Evolutionary conservation across 2,329 filamentous ascomycete genomes (phyloP).

Genomic region (Cytospora leucostoma): DNA sequence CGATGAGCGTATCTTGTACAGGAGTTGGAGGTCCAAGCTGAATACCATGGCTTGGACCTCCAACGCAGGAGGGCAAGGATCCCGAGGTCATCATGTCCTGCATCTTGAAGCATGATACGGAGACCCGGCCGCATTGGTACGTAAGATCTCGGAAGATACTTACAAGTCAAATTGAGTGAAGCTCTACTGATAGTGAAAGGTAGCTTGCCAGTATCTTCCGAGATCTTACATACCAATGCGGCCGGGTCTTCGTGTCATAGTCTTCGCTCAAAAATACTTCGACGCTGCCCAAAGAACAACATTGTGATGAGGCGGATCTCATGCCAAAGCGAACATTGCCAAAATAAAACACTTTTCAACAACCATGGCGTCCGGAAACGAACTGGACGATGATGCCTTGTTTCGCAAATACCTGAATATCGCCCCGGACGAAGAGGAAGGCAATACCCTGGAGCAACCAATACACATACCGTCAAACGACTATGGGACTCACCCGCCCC

Average conservation of each 20-base stretch:
- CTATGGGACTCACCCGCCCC: neutral
- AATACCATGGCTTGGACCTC: neutral
- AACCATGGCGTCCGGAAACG: neutral
- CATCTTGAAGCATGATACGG: neutral
- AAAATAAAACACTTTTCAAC: neutral
- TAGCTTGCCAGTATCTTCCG: neutral
- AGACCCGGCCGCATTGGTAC: neutral
- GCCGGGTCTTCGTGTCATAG: neutral
- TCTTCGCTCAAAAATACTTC: neutral
- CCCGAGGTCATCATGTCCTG: neutral
- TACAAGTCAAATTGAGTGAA: neutral
- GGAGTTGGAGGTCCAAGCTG: neutral
- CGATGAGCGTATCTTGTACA: slow-evolving; percentile 1
- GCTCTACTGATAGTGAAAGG: neutral
- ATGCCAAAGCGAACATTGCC: neutral
- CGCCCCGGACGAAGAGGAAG: neutral
- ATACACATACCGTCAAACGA: neutral
- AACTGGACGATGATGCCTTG: neutral
- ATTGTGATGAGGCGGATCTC: neutral
- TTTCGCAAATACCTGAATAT: neutral
- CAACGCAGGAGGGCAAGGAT: neutral
- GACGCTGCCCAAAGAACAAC: neutral
- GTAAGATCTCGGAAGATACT: neutral
- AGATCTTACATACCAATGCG: neutral
- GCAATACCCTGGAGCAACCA: neutral